Conservation (phyloP, 805 yeast species). For the Candida succiphila region DNA sequence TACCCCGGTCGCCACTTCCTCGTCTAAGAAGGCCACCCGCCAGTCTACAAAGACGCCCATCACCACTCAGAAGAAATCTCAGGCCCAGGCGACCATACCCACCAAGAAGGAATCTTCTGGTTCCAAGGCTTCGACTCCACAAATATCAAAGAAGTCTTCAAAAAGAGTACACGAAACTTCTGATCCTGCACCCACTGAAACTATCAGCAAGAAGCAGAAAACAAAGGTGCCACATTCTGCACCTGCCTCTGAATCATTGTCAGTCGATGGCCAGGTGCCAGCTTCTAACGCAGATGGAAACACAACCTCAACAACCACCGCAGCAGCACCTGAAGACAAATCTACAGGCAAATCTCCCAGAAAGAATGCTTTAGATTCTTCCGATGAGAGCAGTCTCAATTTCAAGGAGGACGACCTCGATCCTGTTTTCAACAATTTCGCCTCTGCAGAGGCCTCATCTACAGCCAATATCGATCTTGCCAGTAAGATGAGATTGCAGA, state of each 20-base stretch:
- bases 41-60: background rate
- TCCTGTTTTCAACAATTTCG: slow-evolving; percentile 15
- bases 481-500: slow-evolving; percentile 20
- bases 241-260: too few species aligned
- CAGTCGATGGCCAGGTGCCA: too few species aligned
- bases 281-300: too few species aligned
- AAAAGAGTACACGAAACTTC: background rate
- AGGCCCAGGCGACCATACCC: too few species aligned
- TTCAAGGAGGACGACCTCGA: slow-evolving; percentile 8
- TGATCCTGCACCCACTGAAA: background rate
- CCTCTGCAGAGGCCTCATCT: slow-evolving; percentile 12
- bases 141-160: background rate
- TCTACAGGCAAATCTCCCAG: background rate
- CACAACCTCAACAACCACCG: too few species aligned
- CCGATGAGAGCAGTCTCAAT: background rate
- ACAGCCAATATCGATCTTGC: slow-evolving; percentile 12
- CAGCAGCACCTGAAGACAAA: background rate
- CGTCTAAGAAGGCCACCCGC: background rate
- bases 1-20: background rate
- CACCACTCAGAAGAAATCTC: too few species aligned
- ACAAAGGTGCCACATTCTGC: too few species aligned
- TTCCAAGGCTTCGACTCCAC: background rate
- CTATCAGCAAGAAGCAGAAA: too few species aligned
- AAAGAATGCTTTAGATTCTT: background rate
- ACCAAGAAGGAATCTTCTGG: background rate